Base-by-base conservation (phyloP, 202 grass and related monocot genomes). In the Panicum virgatum region DNA sequence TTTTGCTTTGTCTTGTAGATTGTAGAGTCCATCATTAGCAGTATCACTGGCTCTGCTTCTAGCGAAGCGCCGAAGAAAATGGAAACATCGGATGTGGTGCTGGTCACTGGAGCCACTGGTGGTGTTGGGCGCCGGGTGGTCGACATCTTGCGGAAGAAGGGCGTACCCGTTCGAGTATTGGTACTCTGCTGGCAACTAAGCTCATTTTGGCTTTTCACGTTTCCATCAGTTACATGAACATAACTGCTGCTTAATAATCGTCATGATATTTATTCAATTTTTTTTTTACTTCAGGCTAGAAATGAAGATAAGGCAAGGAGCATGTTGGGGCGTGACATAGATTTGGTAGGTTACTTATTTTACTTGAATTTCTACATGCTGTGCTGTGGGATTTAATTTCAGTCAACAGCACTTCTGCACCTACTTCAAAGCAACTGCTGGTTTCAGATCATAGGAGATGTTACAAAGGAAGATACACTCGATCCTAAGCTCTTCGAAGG, bases 101-200 rank as follows among this genome's bases (percentile, higher is more conserved):
- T 98, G 79, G 90, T 98, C 40, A 85, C 96, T 51, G 92, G 92
- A 85, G 96, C 92, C 18, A 98, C 90, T 19, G 96, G 96, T 69
- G 96, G 96, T 29, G 90, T 98, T 79, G 96, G 96, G 18, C 74
- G 87, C 74, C 88, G 96, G 82, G 88, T 93, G 45, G 96, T 98
- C 36, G 89, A 88, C 65, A 73, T 93, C 52, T 69, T 95, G 34
- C 39, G 60, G 20, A 98, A 98, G 59, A 88, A 93, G 85, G 96
- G 90, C 3, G 2, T 93, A 40, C 92, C 92, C 73, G 85, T 98
- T 78, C 82, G 90, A 74, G 81, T 88, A 81, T 87, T 98, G 92
- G 96, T 98, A 98, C 40, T 16, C 12, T 77, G 37, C 69, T 77
- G 23, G 16, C 18, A 78, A 34, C n/a, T 26, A 73, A 73, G 64